Evolutionary conservation across 345 rosid species (phyloP).

Genomic region (Gynandropsis gynandra): DNA sequence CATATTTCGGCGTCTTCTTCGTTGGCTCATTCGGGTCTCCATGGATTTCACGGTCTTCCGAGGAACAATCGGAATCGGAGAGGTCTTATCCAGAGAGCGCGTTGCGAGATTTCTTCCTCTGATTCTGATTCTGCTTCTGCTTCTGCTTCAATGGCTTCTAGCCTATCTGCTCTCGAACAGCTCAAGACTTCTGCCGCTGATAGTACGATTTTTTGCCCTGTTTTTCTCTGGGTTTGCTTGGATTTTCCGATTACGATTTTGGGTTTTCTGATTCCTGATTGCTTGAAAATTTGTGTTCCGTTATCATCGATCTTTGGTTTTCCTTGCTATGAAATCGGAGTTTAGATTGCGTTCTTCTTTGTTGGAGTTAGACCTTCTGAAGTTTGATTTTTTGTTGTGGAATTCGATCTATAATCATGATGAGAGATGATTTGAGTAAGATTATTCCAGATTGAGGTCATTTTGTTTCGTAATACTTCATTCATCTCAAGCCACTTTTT

Average conservation of each 20-base stretch:
- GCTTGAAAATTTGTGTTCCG: not conserved
- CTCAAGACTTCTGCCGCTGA: constrained; percentile 64
- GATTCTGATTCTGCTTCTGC: constrained; percentile 13
- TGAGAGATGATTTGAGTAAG: too few relatives aligned
- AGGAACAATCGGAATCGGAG: constrained; percentile 21
- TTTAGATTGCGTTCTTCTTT: not conserved
- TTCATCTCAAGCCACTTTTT: too few relatives aligned
- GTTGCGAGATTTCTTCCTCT: constrained; percentile 27
- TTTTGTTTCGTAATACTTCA: too few relatives aligned
- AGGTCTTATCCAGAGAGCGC: constrained; percentile 13
- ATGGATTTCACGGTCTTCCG: constrained; percentile 11
- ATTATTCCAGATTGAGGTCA: too few relatives aligned
- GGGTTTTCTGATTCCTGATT: not conserved
- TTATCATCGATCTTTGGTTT: not conserved
- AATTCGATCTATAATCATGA: too few relatives aligned
- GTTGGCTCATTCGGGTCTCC: constrained; percentile 17
- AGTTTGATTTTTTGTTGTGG: too few relatives aligned
- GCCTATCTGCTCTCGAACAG: constrained; percentile 55
- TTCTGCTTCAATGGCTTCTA: constrained; percentile 28
- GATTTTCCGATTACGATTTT: not conserved
- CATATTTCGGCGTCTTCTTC: constrained; percentile 19
- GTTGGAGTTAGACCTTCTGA: too few relatives aligned
- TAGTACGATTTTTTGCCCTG: constrained; percentile 26
- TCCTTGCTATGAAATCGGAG: not conserved
- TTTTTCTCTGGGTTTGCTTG: constrained; percentile 1